Percentiles rank a stretch among this genome's conserved stretches.
These are phyloP conservation scores for Pharnaceum exiguum DNA, from an alignment of 148 eudicot species.

Conservation along the genomic window DNA sequence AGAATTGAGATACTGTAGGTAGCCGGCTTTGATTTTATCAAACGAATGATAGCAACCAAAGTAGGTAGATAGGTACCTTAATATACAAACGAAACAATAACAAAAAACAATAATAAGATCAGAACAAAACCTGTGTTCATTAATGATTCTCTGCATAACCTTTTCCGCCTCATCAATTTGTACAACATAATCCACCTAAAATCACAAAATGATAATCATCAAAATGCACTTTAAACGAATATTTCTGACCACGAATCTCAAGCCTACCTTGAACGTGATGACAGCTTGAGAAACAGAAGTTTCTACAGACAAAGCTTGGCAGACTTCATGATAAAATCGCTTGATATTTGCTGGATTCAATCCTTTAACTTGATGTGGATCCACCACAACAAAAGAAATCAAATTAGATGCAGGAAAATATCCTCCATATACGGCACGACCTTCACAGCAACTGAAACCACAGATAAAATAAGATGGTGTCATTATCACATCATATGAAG, in stretches of 20 bases:
- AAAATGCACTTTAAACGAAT: neutral
- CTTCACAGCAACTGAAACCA: constrained; percentile 70
- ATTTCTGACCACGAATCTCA: neutral
- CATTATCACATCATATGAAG: too few species aligned
- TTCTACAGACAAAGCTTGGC: constrained; percentile 64
- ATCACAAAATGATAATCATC: constrained; percentile 15
- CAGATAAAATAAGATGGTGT: too few species aligned
- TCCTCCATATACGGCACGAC: constrained; percentile 77
- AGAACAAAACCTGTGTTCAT: constrained; percentile 55
- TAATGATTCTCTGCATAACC: constrained; percentile 58
- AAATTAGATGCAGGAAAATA: constrained; percentile 72
- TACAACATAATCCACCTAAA: constrained; percentile 84
- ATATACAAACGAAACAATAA: too few species aligned
- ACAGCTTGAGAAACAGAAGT: constrained; percentile 46
- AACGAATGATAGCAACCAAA: too few species aligned
- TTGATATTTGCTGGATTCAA: constrained; percentile 61
- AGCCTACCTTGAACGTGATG: constrained; percentile 61
- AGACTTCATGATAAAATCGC: constrained; percentile 79
- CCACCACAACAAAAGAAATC: constrained; percentile 72
- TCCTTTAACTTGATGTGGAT: constrained; percentile 81
- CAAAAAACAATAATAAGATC: neutral
- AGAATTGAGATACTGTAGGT: too few species aligned
- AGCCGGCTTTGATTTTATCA: too few species aligned
- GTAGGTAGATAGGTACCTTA: too few species aligned
- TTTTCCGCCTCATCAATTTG: constrained; percentile 72